Evolutionary conservation across 805 yeast species (phyloP).

Genomic region (Metschnikowia borealis): DNA sequence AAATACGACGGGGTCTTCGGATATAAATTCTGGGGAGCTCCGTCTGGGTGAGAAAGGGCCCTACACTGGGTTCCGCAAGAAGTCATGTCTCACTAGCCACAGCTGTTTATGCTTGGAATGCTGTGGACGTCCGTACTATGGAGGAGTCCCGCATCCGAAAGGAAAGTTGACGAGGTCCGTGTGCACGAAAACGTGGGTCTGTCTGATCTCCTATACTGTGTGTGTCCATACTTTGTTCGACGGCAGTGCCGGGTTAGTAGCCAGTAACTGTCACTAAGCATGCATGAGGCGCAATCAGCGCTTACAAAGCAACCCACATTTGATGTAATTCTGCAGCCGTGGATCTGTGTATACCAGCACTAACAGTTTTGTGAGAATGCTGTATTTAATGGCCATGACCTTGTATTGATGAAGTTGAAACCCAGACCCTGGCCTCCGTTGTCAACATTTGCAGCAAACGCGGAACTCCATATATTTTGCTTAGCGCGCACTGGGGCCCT

Average conservation of each 20-base stretch:
- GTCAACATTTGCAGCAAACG: not conserved
- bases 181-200: not conserved
- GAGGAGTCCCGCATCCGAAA: not conserved
- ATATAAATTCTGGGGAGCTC: no score
- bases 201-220: not conserved
- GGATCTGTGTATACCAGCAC: no score
- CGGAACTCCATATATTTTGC: not conserved
- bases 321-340: not conserved
- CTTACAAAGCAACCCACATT: not conserved
- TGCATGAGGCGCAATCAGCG: not conserved
- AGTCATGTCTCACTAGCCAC: not conserved
- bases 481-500: not conserved
- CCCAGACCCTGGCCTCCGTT: not conserved
- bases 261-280: not conserved
- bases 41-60: no score
- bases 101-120: not conserved
- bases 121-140: no score
- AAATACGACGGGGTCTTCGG: no score
- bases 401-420: not conserved
- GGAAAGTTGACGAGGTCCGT: no score
- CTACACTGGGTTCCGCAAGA: no score
- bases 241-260: not conserved
- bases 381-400: not conserved
- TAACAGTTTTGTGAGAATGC: no score
- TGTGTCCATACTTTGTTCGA: not conserved